Conservation (phyloP, 768 basidiomycete species). For the Lactarius pseudohatsudake region DNA sequence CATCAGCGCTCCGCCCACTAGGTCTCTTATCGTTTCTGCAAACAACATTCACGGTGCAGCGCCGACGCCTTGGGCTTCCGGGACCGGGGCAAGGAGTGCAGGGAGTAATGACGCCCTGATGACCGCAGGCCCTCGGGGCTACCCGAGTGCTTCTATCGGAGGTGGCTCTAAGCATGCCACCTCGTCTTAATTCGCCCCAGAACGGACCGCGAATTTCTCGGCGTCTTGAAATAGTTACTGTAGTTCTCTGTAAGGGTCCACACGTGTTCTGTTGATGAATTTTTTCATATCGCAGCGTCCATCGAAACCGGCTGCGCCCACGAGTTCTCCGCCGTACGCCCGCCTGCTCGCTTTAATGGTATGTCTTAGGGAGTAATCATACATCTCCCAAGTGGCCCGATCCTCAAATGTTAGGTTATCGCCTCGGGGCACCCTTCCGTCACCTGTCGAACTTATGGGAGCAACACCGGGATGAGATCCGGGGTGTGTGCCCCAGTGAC, state of each 20-base stretch:
- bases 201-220: slow-evolving; percentile 11
- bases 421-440: not conserved
- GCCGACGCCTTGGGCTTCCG: slow-evolving; percentile 30
- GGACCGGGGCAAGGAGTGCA: slow-evolving; percentile 7
- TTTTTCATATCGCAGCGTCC: slow-evolving; percentile 13
- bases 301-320: slow-evolving; percentile 7
- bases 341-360: not conserved
- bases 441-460: not conserved
- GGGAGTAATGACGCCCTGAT: slow-evolving; percentile 5
- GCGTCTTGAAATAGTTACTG: slow-evolving; percentile 20
- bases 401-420: not conserved
- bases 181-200: slow-evolving; percentile 2
- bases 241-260: slow-evolving; percentile 4
- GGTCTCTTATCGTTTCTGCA: not conserved
- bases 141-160: slow-evolving; percentile 16
- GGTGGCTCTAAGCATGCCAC: slow-evolving; percentile 7
- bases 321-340: slow-evolving; percentile 6
- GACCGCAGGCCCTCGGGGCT: slow-evolving; percentile 21
- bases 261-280: slow-evolving; percentile 11
- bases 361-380: not conserved
- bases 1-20: slow-evolving; percentile 12
- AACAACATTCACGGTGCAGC: slow-evolving; percentile 10
- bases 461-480: not conserved
- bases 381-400: not conserved
- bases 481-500: not conserved